A percentile compares a stretch with the other conserved stretches of the same genome.
phyloP scores from a whole-genome alignment of 1,139 yeast genomes.

The Kodamaea ohmeri region DNA sequence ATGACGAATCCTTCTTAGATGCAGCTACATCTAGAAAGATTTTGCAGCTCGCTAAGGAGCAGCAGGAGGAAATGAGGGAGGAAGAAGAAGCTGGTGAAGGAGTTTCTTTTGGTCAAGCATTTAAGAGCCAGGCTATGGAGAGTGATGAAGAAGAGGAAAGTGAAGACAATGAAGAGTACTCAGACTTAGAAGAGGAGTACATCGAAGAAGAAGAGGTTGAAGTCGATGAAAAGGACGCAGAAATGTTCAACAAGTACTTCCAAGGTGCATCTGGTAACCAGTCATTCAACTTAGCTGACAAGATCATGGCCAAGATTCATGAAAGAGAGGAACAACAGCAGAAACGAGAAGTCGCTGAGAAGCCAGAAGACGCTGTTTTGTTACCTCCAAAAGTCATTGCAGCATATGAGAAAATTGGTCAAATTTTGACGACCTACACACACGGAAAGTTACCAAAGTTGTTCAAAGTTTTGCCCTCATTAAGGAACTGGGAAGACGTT shows the following conservation, averaged over 20 bases:
- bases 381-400: slow-evolving; percentile 94
- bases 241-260: slow-evolving; percentile 64
- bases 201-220: slow-evolving; percentile 55
- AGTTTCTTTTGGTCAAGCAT: slow-evolving; percentile 23
- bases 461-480: slow-evolving; percentile 89
- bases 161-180: slow-evolving; percentile 44
- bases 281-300: slow-evolving; percentile 78
- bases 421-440: slow-evolving; percentile 82
- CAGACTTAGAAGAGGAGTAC: slow-evolving; percentile 48
- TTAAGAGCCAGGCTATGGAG: slow-evolving; percentile 25
- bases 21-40: slow-evolving; percentile 82
- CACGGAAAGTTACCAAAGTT: slow-evolving; percentile 95
- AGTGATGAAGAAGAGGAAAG: slow-evolving; percentile 34
- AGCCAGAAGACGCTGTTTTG: slow-evolving; percentile 56
- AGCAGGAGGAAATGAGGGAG: slow-evolving; percentile 78
- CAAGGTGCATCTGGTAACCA: slow-evolving; percentile 36
- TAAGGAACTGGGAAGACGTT: slow-evolving; percentile 94
- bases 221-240: slow-evolving; percentile 69
- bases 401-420: slow-evolving; percentile 90
- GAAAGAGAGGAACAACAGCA: slow-evolving; percentile 54
- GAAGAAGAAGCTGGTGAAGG: slow-evolving; percentile 46
- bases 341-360: slow-evolving; percentile 28
- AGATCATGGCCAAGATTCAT: slow-evolving; percentile 83
- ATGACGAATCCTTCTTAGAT: slow-evolving; percentile 68
- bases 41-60: slow-evolving; percentile 83